phyloP scores from a whole-genome alignment of 352 stramenopile species.

The Blastocystis sp. region DNA sequence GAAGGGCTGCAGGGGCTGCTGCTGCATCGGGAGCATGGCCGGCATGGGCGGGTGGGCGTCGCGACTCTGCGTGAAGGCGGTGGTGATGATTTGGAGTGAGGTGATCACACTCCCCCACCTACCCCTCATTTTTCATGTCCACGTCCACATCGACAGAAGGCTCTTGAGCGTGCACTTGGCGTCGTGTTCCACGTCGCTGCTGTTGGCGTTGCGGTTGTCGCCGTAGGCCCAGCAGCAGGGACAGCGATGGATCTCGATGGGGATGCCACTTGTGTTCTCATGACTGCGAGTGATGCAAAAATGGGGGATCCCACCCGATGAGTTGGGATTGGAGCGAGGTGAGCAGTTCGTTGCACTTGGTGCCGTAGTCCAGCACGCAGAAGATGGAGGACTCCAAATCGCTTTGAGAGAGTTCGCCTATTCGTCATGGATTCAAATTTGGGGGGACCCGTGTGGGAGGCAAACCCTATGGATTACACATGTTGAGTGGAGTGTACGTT shows the following conservation, averaged over 20 bases:
- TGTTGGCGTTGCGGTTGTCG: constrained; percentile 23
- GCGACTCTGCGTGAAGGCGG: neutral
- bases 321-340: constrained; percentile 24
- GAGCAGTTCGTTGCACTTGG: neutral
- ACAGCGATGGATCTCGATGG: constrained; percentile 37
- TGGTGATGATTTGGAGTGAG: constrained; percentile 5
- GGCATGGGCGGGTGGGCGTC: neutral
- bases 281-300: constrained; percentile 21
- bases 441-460: no score
- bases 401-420: neutral
- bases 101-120: constrained; percentile 15
- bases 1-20: neutral
- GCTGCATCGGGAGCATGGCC: neutral
- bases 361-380: constrained; percentile 30
- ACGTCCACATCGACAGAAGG: neutral
- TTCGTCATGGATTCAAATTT: no score
- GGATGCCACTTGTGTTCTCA: constrained; percentile 23
- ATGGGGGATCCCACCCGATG: constrained; percentile 13
- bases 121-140: neutral
- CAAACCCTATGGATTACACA: no score
- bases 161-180: constrained; percentile 5
- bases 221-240: constrained; percentile 26
- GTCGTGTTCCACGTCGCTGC: neutral
- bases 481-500: no score
- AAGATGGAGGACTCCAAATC: constrained; percentile 2